Conservation (phyloP, 441 rosid species). For the Gossypium aridum region DNA sequence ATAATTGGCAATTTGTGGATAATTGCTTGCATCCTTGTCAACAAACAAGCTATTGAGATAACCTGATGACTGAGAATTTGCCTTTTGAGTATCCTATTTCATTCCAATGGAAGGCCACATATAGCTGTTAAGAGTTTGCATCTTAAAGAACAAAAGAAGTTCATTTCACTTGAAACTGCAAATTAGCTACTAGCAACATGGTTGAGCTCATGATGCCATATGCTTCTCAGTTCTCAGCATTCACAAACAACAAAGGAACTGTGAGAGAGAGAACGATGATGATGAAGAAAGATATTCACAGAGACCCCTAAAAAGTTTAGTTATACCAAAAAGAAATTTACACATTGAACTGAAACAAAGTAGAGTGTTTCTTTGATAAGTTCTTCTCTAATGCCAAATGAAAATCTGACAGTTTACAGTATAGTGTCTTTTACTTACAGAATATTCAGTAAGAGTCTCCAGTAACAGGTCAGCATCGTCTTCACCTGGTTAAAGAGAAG, state of each 20-base stretch:
- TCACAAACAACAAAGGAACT: not conserved
- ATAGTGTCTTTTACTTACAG: constrained; percentile 37
- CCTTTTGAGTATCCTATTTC: constrained; percentile 33
- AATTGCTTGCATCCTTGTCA: constrained; percentile 30
- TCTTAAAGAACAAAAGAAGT: not conserved
- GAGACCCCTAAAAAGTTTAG: not conserved
- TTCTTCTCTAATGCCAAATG: not conserved
- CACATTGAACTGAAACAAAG: not conserved
- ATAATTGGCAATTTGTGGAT: constrained; percentile 21
- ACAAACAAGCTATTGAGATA: constrained; percentile 36
- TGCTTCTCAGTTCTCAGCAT: not conserved
- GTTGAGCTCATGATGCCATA: not conserved
- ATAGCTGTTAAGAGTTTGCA: constrained; percentile 3
- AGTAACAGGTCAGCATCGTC: constrained; percentile 57
- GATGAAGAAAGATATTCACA: not conserved
- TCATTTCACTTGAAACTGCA: not conserved
- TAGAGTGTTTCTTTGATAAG: not conserved
- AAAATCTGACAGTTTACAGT: not conserved
- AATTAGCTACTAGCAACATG: not conserved
- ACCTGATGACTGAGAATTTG: constrained; percentile 40
- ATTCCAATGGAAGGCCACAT: constrained; percentile 17
- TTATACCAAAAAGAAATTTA: not conserved
- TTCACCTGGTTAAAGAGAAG: constrained; percentile 47
- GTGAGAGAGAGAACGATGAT: not conserved
- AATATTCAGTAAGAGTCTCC: constrained; percentile 53